phyloP scores from a whole-genome alignment of 345 rosid species.

The Dovyalis caffra region DNA sequence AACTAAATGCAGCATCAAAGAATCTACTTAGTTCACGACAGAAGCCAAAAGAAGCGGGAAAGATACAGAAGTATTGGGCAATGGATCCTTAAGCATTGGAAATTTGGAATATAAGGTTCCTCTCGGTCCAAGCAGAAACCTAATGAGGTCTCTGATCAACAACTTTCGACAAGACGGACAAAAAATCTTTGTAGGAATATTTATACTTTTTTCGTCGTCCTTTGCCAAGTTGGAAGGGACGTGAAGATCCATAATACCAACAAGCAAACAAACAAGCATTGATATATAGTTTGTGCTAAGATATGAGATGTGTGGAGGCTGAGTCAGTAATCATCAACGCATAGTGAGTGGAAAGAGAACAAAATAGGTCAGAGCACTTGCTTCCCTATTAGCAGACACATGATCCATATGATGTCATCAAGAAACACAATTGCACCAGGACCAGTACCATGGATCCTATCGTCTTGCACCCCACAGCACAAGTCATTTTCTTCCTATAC shows the following conservation, averaged over 20 bases:
- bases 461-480: neutral
- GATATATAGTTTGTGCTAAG: neutral
- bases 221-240: no score
- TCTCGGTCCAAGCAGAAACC: neutral
- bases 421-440: neutral
- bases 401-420: neutral
- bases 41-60: no score
- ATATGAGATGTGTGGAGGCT: slow-evolving; percentile 34
- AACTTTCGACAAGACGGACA: neutral
- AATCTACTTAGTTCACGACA: no score
- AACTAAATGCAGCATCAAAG: no score
- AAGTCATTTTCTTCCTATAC: slow-evolving; percentile 5
- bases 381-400: slow-evolving; percentile 24
- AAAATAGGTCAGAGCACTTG: slow-evolving; percentile 15
- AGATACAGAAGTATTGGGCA: neutral
- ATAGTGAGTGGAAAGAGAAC: slow-evolving; percentile 19
- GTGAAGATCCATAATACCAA: no score
- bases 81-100: no score
- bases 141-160: neutral
- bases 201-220: neutral
- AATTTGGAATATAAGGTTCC: neutral
- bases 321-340: slow-evolving; percentile 40
- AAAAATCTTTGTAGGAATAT: neutral
- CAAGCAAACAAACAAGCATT: neutral
- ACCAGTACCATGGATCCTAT: slow-evolving; percentile 6